Conservation (phyloP, 805 yeast species). For the Candida palmyrensis region DNA sequence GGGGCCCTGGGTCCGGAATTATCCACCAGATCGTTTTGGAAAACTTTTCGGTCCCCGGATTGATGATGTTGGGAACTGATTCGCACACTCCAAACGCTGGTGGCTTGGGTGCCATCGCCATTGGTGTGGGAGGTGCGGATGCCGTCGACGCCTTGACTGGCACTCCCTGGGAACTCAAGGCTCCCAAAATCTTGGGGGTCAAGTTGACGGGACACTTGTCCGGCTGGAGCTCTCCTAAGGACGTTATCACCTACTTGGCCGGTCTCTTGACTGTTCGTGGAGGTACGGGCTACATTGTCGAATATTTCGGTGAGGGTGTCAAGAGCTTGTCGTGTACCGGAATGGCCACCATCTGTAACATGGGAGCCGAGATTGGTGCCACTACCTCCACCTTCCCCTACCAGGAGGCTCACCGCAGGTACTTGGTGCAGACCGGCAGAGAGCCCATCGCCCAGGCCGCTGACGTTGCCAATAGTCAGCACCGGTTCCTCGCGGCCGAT, state of each 20-base stretch:
- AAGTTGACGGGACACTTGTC: constrained; percentile 85
- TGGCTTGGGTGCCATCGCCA: constrained; percentile 96
- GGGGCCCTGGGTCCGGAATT: constrained; percentile 99
- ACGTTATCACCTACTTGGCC: constrained; percentile 86
- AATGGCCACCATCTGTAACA: constrained; percentile 98
- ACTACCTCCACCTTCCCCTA: constrained; percentile 97
- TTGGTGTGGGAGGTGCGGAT: constrained; percentile 99
- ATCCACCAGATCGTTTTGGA: constrained; percentile 95
- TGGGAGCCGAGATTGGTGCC: constrained; percentile 99
- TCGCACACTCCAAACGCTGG: constrained; percentile 98
- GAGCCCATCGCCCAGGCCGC: constrained; percentile 81
- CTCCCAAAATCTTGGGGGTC: constrained; percentile 93
- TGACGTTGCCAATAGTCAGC: constrained; percentile 45
- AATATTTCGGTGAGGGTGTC: constrained; percentile 95
- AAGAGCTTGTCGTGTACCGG: constrained; percentile 92
- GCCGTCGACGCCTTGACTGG: constrained; percentile 96
- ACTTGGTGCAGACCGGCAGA: constrained; percentile 84
- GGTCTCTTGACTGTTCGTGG: constrained; percentile 95
- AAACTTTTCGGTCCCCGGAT: constrained; percentile 97
- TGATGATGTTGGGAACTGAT: constrained; percentile 93
- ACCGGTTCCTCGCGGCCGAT: constrained; percentile 72
- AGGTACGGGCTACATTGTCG: constrained; percentile 96
- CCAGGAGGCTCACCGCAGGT: constrained; percentile 84
- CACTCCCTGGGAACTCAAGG: constrained; percentile 96
- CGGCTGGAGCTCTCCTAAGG: constrained; percentile 98